Conservation (phyloP, 2,329 filamentous ascomycete genomes). For the Grosmannia penicillata region DNA sequence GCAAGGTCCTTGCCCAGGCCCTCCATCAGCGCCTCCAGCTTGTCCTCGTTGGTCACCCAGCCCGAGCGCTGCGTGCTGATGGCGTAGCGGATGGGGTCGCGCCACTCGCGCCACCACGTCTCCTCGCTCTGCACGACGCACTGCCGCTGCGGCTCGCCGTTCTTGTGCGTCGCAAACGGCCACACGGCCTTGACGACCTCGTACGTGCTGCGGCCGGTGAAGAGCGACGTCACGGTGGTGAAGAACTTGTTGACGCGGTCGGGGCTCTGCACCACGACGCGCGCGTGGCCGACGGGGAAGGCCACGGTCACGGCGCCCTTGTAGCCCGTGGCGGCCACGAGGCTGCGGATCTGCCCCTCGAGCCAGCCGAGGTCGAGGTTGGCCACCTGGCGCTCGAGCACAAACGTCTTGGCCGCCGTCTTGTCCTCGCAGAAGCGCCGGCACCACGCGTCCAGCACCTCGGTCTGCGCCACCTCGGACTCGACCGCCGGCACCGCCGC, state of each 20-base stretch:
- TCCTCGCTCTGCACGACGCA: conserved; percentile 41
- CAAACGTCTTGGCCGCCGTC: conserved; percentile 31
- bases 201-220: conserved; percentile 37
- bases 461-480: conserved; percentile 22
- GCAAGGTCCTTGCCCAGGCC: conserved; percentile 22
- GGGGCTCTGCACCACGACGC: conserved; percentile 33
- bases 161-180: conserved; percentile 37
- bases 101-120: conserved; percentile 40
- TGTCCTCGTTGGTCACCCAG: conserved; percentile 38
- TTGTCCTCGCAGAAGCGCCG: conserved; percentile 30
- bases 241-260: conserved; percentile 40
- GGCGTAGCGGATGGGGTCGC: conserved; percentile 26
- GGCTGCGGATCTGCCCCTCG: conserved; percentile 36
- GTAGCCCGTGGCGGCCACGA: conserved; percentile 34
- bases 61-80: conserved; percentile 22
- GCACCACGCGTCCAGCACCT: conserved; percentile 33
- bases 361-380: conserved; percentile 41
- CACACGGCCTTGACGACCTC: conserved; percentile 41
- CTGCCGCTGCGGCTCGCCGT: conserved; percentile 25
- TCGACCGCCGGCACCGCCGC: conserved; percentile 25
- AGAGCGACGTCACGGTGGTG: conserved; percentile 34
- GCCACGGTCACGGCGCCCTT: conserved; percentile 31
- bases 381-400: conserved; percentile 34
- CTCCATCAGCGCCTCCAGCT: conserved; percentile 37
- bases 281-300: conserved; percentile 34